These are phyloP conservation scores for Nematodospora valgi DNA, from an alignment of 805 yeast species.

Conservation along the genomic window DNA sequence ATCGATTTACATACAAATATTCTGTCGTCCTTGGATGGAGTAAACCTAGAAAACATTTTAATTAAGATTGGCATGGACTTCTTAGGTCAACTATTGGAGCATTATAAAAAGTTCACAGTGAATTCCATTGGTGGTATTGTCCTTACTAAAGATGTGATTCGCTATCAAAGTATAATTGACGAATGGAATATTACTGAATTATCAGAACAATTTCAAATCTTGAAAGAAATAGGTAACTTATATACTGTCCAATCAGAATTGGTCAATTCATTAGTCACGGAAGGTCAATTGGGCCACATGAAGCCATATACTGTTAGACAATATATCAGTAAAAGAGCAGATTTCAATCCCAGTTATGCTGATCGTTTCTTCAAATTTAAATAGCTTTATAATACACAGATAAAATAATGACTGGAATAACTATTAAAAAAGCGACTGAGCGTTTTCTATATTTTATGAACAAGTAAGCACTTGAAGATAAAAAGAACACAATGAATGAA, in stretches of 20 bases:
- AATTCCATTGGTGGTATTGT: constrained; percentile 80
- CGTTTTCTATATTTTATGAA: not conserved
- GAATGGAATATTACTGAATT: constrained; percentile 63
- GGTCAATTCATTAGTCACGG: constrained; percentile 72
- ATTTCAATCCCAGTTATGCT: constrained; percentile 55
- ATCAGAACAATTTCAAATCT: constrained; percentile 59
- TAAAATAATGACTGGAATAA: constrained; percentile 12
- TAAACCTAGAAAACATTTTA: constrained; percentile 50
- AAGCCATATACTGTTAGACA: constrained; percentile 60
- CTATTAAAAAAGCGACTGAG: constrained; percentile 11
- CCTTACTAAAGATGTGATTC: constrained; percentile 76
- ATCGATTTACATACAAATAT: constrained; percentile 39
- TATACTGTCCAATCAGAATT: constrained; percentile 83
- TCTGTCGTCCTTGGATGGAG: constrained; percentile 28
- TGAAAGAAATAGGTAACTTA: constrained; percentile 79
- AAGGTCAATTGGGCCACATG: constrained; percentile 70
- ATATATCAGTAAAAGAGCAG: constrained; percentile 67
- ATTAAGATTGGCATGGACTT: constrained; percentile 56
- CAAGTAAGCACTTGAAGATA: constrained; percentile 1
- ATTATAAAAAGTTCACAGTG: constrained; percentile 71
- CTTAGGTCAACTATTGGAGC: constrained; percentile 59
- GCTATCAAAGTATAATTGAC: constrained; percentile 66
- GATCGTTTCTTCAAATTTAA: constrained; percentile 38
- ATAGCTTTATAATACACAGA: constrained; percentile 4
- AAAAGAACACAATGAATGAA: constrained; percentile 24